Conservation (phyloP, 2,329 filamentous ascomycete species). For the Aurifilum marmelostoma region DNA sequence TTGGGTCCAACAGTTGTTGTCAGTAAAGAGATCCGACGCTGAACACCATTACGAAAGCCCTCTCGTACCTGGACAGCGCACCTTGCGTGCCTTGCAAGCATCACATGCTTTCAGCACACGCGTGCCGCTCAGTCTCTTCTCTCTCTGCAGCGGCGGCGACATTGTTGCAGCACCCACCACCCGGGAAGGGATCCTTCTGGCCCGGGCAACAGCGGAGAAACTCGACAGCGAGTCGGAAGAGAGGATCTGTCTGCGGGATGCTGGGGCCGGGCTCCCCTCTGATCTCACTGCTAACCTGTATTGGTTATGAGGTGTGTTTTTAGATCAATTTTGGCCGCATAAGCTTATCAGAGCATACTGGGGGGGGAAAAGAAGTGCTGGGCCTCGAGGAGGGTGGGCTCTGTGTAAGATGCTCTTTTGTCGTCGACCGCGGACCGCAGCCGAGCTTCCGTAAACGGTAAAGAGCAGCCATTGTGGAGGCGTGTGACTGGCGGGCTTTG, state of each 20-base stretch:
- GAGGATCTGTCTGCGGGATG: too few relatives aligned
- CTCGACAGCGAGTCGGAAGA: not conserved
- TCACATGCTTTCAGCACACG: constrained; percentile 36
- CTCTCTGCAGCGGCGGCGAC: not conserved
- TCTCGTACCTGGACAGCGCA: constrained; percentile 42
- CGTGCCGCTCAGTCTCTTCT: not conserved
- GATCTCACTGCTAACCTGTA: not conserved
- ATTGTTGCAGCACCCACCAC: not conserved
- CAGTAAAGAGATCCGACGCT: not conserved
- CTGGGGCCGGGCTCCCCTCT: not conserved
- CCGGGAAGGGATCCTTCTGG: not conserved
- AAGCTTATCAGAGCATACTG: not conserved
- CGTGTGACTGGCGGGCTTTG: not conserved
- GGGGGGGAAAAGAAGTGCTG: not conserved
- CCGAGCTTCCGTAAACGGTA: not conserved
- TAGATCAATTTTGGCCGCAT: too few relatives aligned
- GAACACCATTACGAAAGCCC: too few relatives aligned
- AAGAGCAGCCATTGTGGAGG: not conserved
- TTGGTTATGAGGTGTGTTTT: not conserved
- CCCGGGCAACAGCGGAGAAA: not conserved
- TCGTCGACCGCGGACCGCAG: not conserved
- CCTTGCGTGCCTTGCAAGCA: constrained; percentile 45
- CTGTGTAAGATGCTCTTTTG: not conserved
- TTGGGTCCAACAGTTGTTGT: not conserved
- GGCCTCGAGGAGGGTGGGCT: not conserved